Base-by-base conservation (phyloP, 2,329 filamentous ascomycete species). In the Penicillium griseofulvum region DNA sequence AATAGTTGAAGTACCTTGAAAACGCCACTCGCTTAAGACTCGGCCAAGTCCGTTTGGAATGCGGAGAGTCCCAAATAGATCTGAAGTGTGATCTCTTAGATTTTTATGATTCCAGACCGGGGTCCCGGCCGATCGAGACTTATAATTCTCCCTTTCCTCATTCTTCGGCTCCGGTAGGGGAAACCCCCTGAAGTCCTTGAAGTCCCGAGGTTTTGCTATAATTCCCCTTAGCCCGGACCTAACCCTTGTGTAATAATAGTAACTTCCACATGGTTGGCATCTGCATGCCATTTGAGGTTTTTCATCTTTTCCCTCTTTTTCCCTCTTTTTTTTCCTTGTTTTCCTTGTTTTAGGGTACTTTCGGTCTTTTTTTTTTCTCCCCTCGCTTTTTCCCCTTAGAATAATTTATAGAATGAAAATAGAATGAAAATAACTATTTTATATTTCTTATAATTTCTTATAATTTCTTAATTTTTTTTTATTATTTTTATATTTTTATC, bases 181-280 rank as follows among this genome's bases (percentile, higher is more conserved):
- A 55, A 41, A n/a, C n/a, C 47, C 41, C 22, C 22, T 22, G 22
- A 22, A 55, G 53, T 48, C 53, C 48, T 36, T 46, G 2, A 17
- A 17, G 9, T 37, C n/a, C 34, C 34, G 34, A 37, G 31, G 11
- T 31, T 9, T 12, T 4, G 7, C 16, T 14, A 33, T 48, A 54
- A 41, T 38, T 38, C 34, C 33, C 44, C 19, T 28, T 55, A 55
- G 48, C 39, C 42, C 19, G 22, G 41, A 17, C 22, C 11, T 26
- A 26, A 29, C 36, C 50, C 46, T 43, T 17, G 14, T 26, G 26
- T 56, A 63, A 61, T 61, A 60, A 60, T 54, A 62, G 51, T 31
- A 50, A 28, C 50, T 56, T 59, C 67, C 67, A 69, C 66, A 69
- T 70, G 67, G 67, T 69, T 70, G 67, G 66, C 66, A 70, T 54